phyloP scores from a whole-genome alignment of 805 yeast species.

The Saccharomycopsis sp. region DNA sequence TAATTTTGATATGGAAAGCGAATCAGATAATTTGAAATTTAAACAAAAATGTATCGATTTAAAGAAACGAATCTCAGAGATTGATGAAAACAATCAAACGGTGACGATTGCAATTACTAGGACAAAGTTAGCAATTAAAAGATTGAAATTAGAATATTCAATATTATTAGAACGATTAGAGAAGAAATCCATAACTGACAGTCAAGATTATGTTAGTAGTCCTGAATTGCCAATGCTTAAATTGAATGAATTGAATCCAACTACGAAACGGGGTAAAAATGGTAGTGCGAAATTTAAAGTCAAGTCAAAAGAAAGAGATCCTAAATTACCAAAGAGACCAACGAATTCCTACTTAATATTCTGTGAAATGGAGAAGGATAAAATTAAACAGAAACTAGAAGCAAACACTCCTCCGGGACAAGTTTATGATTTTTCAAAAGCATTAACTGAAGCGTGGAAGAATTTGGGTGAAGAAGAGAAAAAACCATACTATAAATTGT shows the following conservation, averaged over 20 bases:
- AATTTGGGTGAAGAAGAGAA: slow-evolving; percentile 59
- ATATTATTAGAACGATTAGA: slow-evolving; percentile 77
- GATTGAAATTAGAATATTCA: slow-evolving; percentile 78
- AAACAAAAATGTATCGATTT: slow-evolving; percentile 66
- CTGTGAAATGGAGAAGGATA: slow-evolving; percentile 81
- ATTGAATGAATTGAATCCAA: slow-evolving; percentile 2
- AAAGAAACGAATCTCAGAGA: slow-evolving; percentile 57
- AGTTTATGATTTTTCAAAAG: slow-evolving; percentile 60
- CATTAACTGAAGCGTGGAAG: slow-evolving; percentile 84
- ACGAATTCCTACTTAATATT: slow-evolving; percentile 83
- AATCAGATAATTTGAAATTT: slow-evolving; percentile 28
- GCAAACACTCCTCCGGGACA: slow-evolving; percentile 40
- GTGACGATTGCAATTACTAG: slow-evolving; percentile 71
- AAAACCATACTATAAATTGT: slow-evolving; percentile 65
- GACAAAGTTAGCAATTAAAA: slow-evolving; percentile 64
- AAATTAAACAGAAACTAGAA: slow-evolving; percentile 52
- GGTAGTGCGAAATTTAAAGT: slow-evolving; percentile 26
- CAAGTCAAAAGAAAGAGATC: slow-evolving; percentile 53
- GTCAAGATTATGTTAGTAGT: slow-evolving; percentile 23
- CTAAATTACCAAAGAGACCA: slow-evolving; percentile 81
- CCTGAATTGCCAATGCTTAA: slow-evolving; percentile 24
- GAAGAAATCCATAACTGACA: slow-evolving; percentile 24
- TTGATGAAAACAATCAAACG: slow-evolving; percentile 72
- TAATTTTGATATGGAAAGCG: background rate
- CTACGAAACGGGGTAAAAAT: slow-evolving; percentile 20